Evolutionary conservation across 495 filamentous ascomycete genomes (phyloP).

Genomic region (Neurospora terricola): DNA sequence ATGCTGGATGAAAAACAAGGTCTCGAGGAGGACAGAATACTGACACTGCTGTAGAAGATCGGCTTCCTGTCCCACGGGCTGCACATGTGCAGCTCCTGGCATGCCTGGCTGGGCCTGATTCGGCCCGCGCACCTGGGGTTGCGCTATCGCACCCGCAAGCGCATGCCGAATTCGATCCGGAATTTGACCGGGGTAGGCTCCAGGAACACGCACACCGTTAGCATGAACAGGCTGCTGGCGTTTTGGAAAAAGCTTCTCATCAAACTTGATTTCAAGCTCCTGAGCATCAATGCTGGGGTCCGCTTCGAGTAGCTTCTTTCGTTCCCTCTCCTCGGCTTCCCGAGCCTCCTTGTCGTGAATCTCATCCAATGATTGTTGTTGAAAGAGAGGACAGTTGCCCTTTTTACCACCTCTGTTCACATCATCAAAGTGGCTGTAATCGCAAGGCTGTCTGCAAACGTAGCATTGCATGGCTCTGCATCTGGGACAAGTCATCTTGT

Average conservation of each 20-base stretch:
- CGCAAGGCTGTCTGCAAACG: conserved; percentile 53
- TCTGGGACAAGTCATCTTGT: conserved; percentile 61
- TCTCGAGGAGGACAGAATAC: background rate
- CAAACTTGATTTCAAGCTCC: conserved; percentile 48
- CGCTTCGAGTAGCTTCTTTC: conserved; percentile 44
- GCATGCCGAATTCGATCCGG: background rate
- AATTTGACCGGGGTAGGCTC: background rate
- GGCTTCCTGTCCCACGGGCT: background rate
- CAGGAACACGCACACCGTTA: background rate
- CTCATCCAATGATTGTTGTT: conserved; percentile 38
- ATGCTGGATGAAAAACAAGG: background rate
- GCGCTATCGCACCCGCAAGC: background rate
- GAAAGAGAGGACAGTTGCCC: conserved; percentile 57
- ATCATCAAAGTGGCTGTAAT: conserved; percentile 46
- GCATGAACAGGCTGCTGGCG: conserved; percentile 20
- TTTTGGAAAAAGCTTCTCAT: conserved; percentile 38
- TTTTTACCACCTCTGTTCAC: conserved; percentile 27
- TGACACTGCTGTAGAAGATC: background rate
- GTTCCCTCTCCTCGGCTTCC: conserved; percentile 50
- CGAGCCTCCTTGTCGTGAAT: conserved; percentile 58
- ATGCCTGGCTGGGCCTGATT: background rate
- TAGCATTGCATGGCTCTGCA: conserved; percentile 62
- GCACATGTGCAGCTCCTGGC: background rate
- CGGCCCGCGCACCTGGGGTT: background rate
- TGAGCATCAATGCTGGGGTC: conserved; percentile 51